Base-by-base conservation (phyloP, 495 filamentous ascomycete genomes). In the Penicillium antarcticum region DNA sequence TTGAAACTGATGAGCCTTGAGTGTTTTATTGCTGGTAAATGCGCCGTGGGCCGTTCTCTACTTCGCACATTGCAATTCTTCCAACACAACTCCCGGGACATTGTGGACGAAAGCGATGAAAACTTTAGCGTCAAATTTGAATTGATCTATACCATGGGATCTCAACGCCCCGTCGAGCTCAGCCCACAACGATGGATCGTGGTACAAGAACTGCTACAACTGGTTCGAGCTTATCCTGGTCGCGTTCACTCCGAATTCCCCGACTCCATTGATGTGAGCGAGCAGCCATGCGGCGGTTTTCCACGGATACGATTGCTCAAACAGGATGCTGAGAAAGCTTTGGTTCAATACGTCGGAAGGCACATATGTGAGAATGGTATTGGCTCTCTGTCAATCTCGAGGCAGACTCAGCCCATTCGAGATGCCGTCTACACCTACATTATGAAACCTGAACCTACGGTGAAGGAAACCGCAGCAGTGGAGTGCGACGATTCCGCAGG, bases 131-230 rank as follows among this genome's bases (percentile, higher is more conserved):
- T 24, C 26, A 45, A 45, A 16, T 45, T 45, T 32, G 24, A 45
- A 32, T 11, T 45, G 5, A 24, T 45, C 4, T 45, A 45, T 33
- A 45, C 42, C 4, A 24, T 45, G 16, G 42, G 42, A 5, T 42
- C 49, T 2, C 83, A 86, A 45, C 53, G 60, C 2, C 48, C 75
- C 0, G 67, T 84, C 4, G 85, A 89, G 12, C 62, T 78, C 42
- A 45, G 13, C 11, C 42, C 42, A 45, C 13, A 45, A 24, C 18
- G 42, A 45, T 45, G 24, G 42, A 45, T 45, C 0, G 50, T 80
- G 1, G 76, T 83, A 33, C 84, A 89, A 31, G 42, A 75, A 5
- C 53, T 89, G 0, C 66, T 88, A 1, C 51, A 62, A 4, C 45
- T 82, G 5, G 55, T 86, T 10, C 55, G 58, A 35, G 43, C 45